Evolutionary conservation across 1,284 basidiomycete genomes (phyloP).

Genomic region (Ustilago vetiveriae): DNA sequence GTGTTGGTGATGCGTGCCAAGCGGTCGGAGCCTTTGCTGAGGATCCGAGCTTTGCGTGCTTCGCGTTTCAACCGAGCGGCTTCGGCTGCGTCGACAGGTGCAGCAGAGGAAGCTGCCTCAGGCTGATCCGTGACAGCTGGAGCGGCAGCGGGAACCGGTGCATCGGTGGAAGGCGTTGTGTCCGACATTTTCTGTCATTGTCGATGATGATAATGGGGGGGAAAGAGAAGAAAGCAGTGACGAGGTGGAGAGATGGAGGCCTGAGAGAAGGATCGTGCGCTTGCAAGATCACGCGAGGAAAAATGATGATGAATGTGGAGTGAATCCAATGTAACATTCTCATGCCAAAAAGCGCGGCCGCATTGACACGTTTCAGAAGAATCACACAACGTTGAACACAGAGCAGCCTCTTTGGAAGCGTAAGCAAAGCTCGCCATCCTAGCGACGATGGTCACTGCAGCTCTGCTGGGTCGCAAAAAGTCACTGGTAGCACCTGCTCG

Average conservation of each 20-base stretch:
- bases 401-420: too few species aligned
- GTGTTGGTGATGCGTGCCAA: conserved; percentile 65
- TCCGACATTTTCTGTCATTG: conserved; percentile 14
- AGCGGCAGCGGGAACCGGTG: too few species aligned
- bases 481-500: too few species aligned
- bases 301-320: neutral
- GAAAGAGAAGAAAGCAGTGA: neutral
- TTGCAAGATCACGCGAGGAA: too few species aligned
- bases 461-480: too few species aligned
- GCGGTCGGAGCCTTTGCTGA: conserved; percentile 61
- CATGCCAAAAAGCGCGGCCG: neutral
- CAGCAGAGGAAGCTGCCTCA: neutral
- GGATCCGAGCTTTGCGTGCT: conserved; percentile 63
- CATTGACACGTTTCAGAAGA: conserved; percentile 3
- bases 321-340: neutral
- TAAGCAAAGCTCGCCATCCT: too few species aligned
- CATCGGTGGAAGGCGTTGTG: conserved; percentile 2
- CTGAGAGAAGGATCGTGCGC: conserved; percentile 12
- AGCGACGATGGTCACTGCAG: too few species aligned
- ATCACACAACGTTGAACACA: neutral
- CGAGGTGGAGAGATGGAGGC: neutral
- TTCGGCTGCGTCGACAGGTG: conserved; percentile 45
- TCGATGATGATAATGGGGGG: neutral
- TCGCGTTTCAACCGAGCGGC: conserved; percentile 61
- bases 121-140: neutral